Conservation (phyloP, 441 rosid genomes). For the Mallotus repandus region DNA sequence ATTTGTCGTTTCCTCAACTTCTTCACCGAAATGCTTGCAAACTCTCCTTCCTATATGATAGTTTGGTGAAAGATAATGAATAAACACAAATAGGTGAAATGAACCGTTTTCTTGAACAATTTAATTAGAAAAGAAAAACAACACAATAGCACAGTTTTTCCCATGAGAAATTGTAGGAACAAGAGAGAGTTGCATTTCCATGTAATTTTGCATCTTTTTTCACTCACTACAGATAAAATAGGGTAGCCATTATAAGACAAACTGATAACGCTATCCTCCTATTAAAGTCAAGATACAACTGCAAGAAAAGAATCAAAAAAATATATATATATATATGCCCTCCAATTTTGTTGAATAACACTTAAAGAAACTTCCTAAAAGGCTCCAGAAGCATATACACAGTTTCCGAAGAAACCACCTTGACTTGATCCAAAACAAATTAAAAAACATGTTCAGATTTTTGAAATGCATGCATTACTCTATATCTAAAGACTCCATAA, state of each 20-base stretch:
- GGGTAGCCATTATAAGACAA: background rate
- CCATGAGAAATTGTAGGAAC: background rate
- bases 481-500: conserved; percentile 9
- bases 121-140: background rate
- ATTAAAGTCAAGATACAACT: background rate
- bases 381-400: background rate
- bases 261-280: background rate
- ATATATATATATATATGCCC: background rate
- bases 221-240: background rate
- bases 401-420: background rate
- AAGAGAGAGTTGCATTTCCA: background rate
- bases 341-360: background rate
- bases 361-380: background rate
- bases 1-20: conserved; percentile 85
- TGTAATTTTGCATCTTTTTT: conserved; percentile 1
- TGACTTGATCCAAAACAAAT: background rate
- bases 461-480: background rate
- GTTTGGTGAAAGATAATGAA: conserved; percentile 14
- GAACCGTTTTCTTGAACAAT: background rate
- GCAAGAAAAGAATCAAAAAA: background rate
- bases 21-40: conserved; percentile 73
- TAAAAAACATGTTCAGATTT: background rate
- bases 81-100: background rate
- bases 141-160: background rate
- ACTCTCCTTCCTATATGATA: conserved; percentile 75